Evolutionary conservation across 2,329 filamentous ascomycete genomes (phyloP), one percentile per base, ranked within the genome.

Genomic region (Sporothrix protearum): DNA sequence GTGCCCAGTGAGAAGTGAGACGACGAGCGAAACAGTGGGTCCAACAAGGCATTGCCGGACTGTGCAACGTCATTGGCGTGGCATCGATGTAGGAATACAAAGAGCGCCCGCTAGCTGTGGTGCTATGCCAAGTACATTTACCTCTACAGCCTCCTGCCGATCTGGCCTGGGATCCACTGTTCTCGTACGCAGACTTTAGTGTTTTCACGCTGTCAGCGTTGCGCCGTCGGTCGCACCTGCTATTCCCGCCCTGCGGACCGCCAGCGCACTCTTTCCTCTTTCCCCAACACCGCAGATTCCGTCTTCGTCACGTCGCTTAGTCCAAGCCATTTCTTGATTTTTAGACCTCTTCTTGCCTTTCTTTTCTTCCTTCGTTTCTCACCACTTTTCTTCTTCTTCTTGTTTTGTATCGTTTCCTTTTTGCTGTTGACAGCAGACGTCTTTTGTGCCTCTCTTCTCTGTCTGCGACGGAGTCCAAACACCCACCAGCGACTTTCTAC

Each of bases 31-130:
- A 53, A 45, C 36, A 69, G 67, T 69, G 67, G 67, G 64, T 39
- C 64, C n/a, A 19, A 6, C 28, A 22, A 25, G 25, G 64, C 47
- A 68, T 9, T 64, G 59, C 59, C 59, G 45, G 47, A n/a, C 42
- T 28, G 22, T 14, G 33, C 64, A 39, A 53, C 64, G 64, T 70
- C 55, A 49, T 70, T 69, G 28, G 30, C 61, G 42, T 70, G 57
- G 39, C 22, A 51, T 63, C 57, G 8, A 39, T 28, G 63, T 66
- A 66, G 63, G 16, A 16, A 42, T 66, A 66, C 63, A 19, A 4
- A 1, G 2, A 12, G 22, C 9, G 25, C 55, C 0, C 55, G 9
- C 12, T 5, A 45, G 4, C 8, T 19, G 9, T 1, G 0, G 19
- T 42, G 7, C 9, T 3, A 7, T 3, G 1, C 0, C 5, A 30